Conservation (phyloP, 2,329 filamentous ascomycete genomes). For the Plenodomus biglobosus region DNA sequence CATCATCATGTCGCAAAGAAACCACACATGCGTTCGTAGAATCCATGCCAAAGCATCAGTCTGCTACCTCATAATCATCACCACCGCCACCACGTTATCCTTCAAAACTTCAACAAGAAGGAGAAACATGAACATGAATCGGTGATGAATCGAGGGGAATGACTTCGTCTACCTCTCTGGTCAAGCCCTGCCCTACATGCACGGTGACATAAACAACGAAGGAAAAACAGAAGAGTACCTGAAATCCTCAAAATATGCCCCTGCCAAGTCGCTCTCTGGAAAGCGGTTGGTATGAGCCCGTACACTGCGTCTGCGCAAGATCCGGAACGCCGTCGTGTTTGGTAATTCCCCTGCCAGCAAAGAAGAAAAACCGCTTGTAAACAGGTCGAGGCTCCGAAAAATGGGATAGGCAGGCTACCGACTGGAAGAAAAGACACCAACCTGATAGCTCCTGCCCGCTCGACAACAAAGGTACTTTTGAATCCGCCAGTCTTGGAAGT, state of each 20-base stretch:
- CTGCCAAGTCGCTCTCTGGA: conserved; percentile 21
- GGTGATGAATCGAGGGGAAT: conserved; percentile 6
- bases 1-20: neutral
- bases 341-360: conserved; percentile 2
- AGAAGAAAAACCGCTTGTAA: conserved; percentile 14
- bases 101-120: conserved; percentile 1
- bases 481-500: conserved; percentile 24
- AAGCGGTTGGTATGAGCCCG: conserved; percentile 21
- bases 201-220: conserved; percentile 16
- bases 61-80: conserved; percentile 10
- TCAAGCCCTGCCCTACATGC: conserved; percentile 8
- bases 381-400: conserved; percentile 8
- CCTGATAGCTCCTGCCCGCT: conserved; percentile 12
- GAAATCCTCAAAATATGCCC: conserved; percentile 12
- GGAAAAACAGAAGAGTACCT: conserved; percentile 11
- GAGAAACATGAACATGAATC: conserved; percentile 13
- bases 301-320: conserved; percentile 15
- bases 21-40: conserved; percentile 6
- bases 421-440: conserved; percentile 19
- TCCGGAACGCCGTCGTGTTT: conserved; percentile 34
- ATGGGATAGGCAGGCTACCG: conserved; percentile 8
- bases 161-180: conserved; percentile 4
- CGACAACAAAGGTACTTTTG: conserved; percentile 33
- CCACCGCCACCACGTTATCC: conserved; percentile 10
- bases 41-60: conserved; percentile 34